Conservation (phyloP, 495 filamentous ascomycete species). For the Neurospora cerealis region DNA sequence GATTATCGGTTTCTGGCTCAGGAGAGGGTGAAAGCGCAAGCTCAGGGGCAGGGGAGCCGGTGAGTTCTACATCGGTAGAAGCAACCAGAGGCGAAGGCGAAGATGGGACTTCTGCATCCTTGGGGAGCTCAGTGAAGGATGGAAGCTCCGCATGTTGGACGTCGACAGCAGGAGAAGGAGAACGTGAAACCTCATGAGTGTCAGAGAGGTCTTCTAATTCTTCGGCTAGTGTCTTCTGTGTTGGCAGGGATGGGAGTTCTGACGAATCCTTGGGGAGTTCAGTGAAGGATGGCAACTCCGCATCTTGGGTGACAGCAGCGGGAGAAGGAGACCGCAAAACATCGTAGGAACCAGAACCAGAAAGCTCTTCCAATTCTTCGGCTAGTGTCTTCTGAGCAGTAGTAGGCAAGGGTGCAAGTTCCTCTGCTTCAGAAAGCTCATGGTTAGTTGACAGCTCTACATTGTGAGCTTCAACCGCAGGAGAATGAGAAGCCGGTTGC, state of each 20-base stretch:
- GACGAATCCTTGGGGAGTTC: neutral
- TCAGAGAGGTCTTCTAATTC: neutral
- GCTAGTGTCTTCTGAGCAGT: neutral
- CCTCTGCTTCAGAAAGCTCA: neutral
- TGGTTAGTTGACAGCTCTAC: neutral
- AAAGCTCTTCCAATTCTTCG: neutral
- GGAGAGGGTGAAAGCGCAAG: neutral
- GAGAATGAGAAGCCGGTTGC: neutral
- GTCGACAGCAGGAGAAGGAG: neutral
- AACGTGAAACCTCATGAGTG: neutral
- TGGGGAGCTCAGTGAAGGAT: neutral
- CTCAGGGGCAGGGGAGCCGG: neutral
- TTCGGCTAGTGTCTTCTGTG: neutral
- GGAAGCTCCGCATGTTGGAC: neutral
- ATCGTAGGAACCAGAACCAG: neutral
- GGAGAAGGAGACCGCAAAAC: neutral
- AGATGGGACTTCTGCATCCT: neutral
- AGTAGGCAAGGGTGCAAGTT: neutral
- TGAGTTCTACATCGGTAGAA: neutral
- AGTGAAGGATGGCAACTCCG: neutral
- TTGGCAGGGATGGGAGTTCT: neutral
- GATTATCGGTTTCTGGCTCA: neutral
- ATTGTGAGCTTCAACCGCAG: neutral
- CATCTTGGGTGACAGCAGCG: neutral
- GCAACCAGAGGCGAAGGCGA: neutral